Conservation (phyloP, 2,329 filamentous ascomycete genomes). For the Simplicillium aogashimaense region DNA sequence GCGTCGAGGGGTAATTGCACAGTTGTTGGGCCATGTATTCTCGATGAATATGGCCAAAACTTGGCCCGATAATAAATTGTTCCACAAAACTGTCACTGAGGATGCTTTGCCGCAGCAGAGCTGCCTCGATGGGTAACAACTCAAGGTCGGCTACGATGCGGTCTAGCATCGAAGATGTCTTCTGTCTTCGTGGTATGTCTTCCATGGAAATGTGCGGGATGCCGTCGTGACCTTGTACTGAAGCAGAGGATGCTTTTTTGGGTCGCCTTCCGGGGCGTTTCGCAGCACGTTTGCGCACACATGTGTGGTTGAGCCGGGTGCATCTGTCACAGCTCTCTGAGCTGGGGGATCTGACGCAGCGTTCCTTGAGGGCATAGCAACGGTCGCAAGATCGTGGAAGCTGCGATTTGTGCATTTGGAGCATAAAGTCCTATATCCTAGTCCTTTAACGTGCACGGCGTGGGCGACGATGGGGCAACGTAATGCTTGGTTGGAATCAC, state of each 20-base stretch:
- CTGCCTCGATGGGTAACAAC: too few relatives aligned
- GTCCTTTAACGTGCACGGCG: too few relatives aligned
- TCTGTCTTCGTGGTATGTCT: background rate
- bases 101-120: slow-evolving; percentile 7
- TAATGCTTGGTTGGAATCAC: too few relatives aligned
- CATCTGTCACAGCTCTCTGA: slow-evolving; percentile 12
- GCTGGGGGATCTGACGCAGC: slow-evolving; percentile 10
- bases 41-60: slow-evolving; percentile 11
- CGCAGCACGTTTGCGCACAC: slow-evolving; percentile 8
- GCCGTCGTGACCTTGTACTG: background rate
- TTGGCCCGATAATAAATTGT: slow-evolving; percentile 11
- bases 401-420: slow-evolving; percentile 2
- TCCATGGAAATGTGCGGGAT: background rate
- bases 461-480: too few relatives aligned
- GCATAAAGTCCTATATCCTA: too few relatives aligned
- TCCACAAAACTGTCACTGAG: slow-evolving; percentile 8
- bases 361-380: slow-evolving; percentile 15
- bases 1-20: slow-evolving; percentile 1
- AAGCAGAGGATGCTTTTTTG: background rate
- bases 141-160: background rate
- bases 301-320: slow-evolving; percentile 10
- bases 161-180: background rate
- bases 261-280: slow-evolving; percentile 11
- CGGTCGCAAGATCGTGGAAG: slow-evolving; percentile 12
- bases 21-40: slow-evolving; percentile 9